Evolutionary conservation across 495 filamentous ascomycete genomes (phyloP).

Genomic region (Penicillium dipodomyicola): DNA sequence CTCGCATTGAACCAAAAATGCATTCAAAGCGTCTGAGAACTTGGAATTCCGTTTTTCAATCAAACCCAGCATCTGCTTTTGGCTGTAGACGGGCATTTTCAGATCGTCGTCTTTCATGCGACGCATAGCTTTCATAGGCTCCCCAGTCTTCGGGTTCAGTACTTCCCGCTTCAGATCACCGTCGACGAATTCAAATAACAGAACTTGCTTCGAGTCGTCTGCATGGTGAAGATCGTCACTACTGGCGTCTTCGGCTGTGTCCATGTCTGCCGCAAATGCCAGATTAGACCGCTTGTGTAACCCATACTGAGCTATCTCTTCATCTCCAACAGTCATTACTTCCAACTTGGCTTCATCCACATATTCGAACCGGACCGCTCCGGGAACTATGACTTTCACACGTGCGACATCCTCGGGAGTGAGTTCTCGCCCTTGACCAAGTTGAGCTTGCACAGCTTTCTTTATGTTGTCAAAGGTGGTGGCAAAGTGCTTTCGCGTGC

Average conservation of each 20-base stretch:
- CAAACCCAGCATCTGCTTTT: slow-evolving; percentile 83
- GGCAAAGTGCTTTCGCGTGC: slow-evolving; percentile 82
- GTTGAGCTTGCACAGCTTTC: slow-evolving; percentile 79
- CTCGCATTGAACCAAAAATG: slow-evolving; percentile 72
- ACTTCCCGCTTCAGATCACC: slow-evolving; percentile 85
- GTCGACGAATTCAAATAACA: slow-evolving; percentile 91
- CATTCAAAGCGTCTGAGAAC: slow-evolving; percentile 74
- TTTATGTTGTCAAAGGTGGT: slow-evolving; percentile 90
- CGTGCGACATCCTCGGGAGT: slow-evolving; percentile 74
- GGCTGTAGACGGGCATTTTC: slow-evolving; percentile 91
- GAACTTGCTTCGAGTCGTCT: slow-evolving; percentile 55
- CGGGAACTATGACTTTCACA: slow-evolving; percentile 73
- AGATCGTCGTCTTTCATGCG: slow-evolving; percentile 72
- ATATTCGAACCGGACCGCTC: slow-evolving; percentile 78
- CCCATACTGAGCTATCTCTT: slow-evolving; percentile 29
- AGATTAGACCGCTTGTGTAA: slow-evolving; percentile 9
- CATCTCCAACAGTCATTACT: slow-evolving; percentile 69
- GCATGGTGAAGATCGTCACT: slow-evolving; percentile 32
- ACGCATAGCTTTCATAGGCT: slow-evolving; percentile 60
- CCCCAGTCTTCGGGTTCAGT: slow-evolving; percentile 64
- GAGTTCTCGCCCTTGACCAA: slow-evolving; percentile 58
- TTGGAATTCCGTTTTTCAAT: slow-evolving; percentile 92
- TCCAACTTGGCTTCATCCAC: slow-evolving; percentile 79
- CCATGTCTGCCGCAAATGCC: slow-evolving; percentile 29
- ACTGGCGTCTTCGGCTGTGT: slow-evolving; percentile 29